Conservation (phyloP, 345 rosid species). For the Lumnitzera littorea region DNA sequence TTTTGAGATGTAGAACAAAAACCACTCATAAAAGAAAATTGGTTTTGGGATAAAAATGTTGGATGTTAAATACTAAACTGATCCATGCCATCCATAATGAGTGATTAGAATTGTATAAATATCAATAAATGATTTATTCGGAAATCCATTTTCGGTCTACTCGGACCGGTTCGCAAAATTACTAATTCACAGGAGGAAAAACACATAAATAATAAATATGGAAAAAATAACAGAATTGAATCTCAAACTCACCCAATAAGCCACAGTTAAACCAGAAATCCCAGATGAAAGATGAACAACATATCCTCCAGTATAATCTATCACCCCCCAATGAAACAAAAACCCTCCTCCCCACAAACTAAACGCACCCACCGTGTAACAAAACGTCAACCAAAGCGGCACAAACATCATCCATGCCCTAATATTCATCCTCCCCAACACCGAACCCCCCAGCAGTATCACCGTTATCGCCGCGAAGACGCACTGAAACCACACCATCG, state of each 20-base stretch:
- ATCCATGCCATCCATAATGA: too few relatives aligned
- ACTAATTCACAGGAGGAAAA: too few relatives aligned
- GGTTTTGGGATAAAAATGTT: too few relatives aligned
- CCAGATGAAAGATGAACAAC: conserved; percentile 21
- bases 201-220: not conserved
- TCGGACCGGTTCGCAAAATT: too few relatives aligned
- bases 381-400: conserved; percentile 17
- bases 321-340: conserved; percentile 21
- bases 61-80: too few relatives aligned
- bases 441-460: conserved; percentile 12
- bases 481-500: conserved; percentile 21
- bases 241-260: conserved; percentile 11
- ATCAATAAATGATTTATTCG: too few relatives aligned
- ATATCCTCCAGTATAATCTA: conserved; percentile 21
- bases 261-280: conserved; percentile 12
- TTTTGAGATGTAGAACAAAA: too few relatives aligned
- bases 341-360: conserved; percentile 21
- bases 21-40: too few relatives aligned
- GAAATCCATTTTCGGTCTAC: too few relatives aligned
- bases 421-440: conserved; percentile 19
- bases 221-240: not conserved
- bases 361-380: conserved; percentile 17
- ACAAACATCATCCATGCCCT: conserved; percentile 23
- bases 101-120: too few relatives aligned
- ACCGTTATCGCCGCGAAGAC: conserved; percentile 16